These are phyloP conservation scores for Pistacia integerrima DNA, from an alignment of 345 rosid species.

Conservation along the genomic window DNA sequence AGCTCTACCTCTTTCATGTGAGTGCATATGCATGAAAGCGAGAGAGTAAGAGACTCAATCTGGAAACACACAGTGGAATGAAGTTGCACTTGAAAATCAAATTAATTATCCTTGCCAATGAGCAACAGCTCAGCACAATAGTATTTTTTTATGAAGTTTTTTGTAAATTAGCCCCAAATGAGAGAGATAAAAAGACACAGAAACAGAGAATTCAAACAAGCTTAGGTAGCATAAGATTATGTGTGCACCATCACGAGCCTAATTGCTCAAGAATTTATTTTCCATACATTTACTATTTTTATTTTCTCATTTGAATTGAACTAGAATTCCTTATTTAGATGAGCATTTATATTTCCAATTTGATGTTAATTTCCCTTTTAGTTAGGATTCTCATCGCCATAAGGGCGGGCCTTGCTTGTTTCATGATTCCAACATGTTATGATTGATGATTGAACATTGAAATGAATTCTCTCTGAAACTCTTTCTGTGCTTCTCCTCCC, in stretches of 20 bases:
- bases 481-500: no score
- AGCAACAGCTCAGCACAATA: conserved; percentile 1
- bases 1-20: not conserved
- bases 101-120: not conserved
- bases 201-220: not conserved
- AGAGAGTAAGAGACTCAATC: not conserved
- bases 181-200: not conserved
- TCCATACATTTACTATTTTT: no score
- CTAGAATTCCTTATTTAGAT: no score
- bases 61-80: not conserved
- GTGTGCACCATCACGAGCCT: not conserved
- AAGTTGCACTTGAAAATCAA: not conserved
- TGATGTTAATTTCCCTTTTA: no score
- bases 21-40: not conserved
- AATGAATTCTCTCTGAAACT: no score
- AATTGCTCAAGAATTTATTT: no score
- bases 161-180: not conserved
- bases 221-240: not conserved
- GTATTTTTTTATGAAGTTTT: not conserved
- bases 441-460: no score
- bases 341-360: no score
- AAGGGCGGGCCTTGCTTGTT: no score
- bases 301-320: no score
- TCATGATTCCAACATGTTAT: no score
- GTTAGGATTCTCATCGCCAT: no score